Base-by-base conservation (phyloP, 768 basidiomycete species). In the Suillus americanus region DNA sequence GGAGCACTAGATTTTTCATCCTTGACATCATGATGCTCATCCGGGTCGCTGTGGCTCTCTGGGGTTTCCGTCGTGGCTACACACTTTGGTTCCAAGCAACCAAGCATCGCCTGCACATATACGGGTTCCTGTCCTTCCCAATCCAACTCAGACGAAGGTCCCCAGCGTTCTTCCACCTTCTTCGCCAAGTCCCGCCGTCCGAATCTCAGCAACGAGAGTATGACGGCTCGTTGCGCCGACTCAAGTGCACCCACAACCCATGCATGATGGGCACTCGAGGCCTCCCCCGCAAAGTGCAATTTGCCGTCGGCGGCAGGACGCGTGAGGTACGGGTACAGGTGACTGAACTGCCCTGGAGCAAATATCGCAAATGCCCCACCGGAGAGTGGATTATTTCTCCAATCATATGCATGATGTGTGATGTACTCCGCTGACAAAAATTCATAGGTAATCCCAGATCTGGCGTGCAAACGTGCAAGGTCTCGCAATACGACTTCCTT, bases 91-190 rank as follows among this genome's bases (percentile, higher is more conserved):
- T 38, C 38, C 23, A 40, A 12, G 56, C 38, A 9, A 40, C 56
- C 56, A 38, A 57, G 55, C 55, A 59, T 59, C 23, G 18, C 37
- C 25, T 59, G 38, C 33, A 59, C 9, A 25, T 59, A 40, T 18
- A 8, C 38, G 3, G 23, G 18, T 38, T 37, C 37, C n/a, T 57
- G 37, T 38, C 55, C 55, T 57, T 38, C 37, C 55, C 55, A 57
- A 25, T 57, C 55, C 10, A 57, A 9, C 23, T 57, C 55, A 38
- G 55, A 38, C 37, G 37, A 23, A 25, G 55, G 37, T 28, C 56
- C 56, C 56, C 56, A 59, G 25, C 56, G 56, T 16, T 59, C 25
- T 59, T 59, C 56, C 23, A 59, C 56, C 56, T 20, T 59, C 38
- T 59, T 59, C 10, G 56, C 37, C 56, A 59, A 57, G 38, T 57